A percentile compares a stretch with the other conserved stretches of the same genome.
These are phyloP conservation scores for Citrus cavaleriei DNA, from an alignment of 345 rosid species.

Conservation along the genomic window DNA sequence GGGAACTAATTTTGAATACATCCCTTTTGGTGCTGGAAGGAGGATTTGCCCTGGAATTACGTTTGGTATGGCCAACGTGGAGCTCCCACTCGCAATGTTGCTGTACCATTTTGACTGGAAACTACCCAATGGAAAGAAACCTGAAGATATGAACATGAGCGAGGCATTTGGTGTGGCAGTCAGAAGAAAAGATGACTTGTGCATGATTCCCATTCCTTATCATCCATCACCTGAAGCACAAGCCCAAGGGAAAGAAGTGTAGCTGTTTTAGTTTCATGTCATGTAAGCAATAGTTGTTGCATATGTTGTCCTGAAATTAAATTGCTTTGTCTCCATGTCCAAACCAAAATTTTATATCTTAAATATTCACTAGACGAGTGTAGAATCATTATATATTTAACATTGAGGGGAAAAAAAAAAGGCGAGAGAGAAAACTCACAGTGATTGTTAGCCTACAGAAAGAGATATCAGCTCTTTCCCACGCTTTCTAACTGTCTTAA, in stretches of 20 bases:
- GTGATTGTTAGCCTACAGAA: too few species aligned
- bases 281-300: neutral
- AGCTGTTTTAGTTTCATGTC: neutral
- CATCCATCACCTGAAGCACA: neutral
- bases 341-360: too few species aligned
- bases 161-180: slow-evolving; percentile 12
- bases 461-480: too few species aligned
- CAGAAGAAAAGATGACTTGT: slow-evolving; percentile 17
- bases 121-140: slow-evolving; percentile 14
- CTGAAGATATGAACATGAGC: slow-evolving; percentile 28
- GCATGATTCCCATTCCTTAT: slow-evolving; percentile 11
- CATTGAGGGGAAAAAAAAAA: too few species aligned
- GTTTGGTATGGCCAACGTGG: slow-evolving; percentile 8
- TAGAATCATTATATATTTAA: neutral
- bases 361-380: too few species aligned
- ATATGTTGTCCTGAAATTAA: neutral
- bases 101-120: slow-evolving; percentile 34
- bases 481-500: too few species aligned
- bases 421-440: too few species aligned
- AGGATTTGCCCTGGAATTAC: slow-evolving; percentile 24
- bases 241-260: neutral
- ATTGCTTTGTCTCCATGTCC: neutral
- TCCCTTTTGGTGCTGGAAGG: slow-evolving; percentile 27
- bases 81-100: slow-evolving; percentile 23
- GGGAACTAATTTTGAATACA: slow-evolving; percentile 13